Base-by-base conservation (phyloP, 2,329 filamentous ascomycete species). In the Parastagonospora avenae region DNA sequence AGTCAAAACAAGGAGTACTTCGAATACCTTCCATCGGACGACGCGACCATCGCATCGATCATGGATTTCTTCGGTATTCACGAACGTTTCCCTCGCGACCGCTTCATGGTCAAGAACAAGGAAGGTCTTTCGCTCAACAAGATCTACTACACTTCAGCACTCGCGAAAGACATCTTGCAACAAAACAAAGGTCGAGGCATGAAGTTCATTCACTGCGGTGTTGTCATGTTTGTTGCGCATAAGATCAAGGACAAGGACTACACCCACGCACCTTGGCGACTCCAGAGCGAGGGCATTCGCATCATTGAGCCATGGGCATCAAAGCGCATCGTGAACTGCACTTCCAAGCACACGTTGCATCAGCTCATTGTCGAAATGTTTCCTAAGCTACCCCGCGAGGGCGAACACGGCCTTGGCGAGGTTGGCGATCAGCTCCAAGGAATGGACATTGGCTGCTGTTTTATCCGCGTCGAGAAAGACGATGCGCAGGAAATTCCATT, bases 41-140 rank as follows among this genome's bases (percentile, higher is more conserved):
- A 97, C 71, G 78, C 85, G 2, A 90, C 94, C 52, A 87, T 99
- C 46, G 73, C 85, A 55, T 81, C 82, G 48, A 93, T 99, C 67
- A 88, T 87, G 65, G 74, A 83, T 2, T 97, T 97, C 77, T 99
- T 97, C 78, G 82, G 88, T 46, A 81, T 97, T 56, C 92, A 91
- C 0, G 74, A 85, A 0, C 87, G 88, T 41, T 99, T 99, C 79
- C 94, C 94, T 0, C 82, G 87, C 16, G 90, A 96, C 73, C 87
- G 93, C 48, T 99, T 94, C 79, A 90, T 99, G 87, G 94, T 99
- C 45, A 90, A 94, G 66, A 99, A 99, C 76, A 90, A 90, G 24
- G 83, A 88, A 55, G 94, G 92, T 41, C 86, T 91, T 68, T 91
- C 93, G 0, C 87, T 90, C 45, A 96, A 96, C 79, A 94, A 92